phyloP scores from a whole-genome alignment of 1,284 basidiomycete species.

The Cystobasidium pallidum region DNA sequence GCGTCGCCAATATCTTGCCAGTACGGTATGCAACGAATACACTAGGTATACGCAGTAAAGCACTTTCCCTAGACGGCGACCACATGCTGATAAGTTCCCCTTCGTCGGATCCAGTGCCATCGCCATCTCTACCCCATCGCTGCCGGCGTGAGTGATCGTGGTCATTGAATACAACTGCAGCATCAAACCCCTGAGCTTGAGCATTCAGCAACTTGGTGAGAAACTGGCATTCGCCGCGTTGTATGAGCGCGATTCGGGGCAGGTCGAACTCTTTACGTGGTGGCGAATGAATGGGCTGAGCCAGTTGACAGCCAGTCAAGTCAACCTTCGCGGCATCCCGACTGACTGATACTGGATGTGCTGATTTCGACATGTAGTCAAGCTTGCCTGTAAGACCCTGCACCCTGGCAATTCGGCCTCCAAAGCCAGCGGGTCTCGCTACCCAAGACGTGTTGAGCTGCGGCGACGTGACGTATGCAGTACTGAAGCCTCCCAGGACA shows the following conservation, averaged over 20 bases:
- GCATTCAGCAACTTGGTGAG: constrained; percentile 37
- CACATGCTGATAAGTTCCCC: constrained; percentile 43
- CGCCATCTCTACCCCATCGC: background rate
- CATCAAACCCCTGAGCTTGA: constrained; percentile 34
- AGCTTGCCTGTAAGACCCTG: constrained; percentile 20
- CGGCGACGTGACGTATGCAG: constrained; percentile 26
- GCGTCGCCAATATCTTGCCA: constrained; percentile 23
- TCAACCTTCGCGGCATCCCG: background rate
- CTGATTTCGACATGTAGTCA: background rate
- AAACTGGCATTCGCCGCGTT: constrained; percentile 42
- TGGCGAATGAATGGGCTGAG: background rate
- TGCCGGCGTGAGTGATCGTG: constrained; percentile 13
- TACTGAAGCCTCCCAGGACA: constrained; percentile 41
- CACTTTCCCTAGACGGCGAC: constrained; percentile 26
- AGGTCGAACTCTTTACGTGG: background rate
- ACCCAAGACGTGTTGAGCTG: constrained; percentile 40
- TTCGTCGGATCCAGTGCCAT: constrained; percentile 9
- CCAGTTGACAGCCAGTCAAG: constrained; percentile 16
- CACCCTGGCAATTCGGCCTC: constrained; percentile 13
- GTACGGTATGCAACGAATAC: constrained; percentile 29
- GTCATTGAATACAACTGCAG: constrained; percentile 42
- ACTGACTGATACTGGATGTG: background rate
- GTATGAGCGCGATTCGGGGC: constrained; percentile 26
- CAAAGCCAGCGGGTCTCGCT: constrained; percentile 39
- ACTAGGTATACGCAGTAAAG: constrained; percentile 26